phyloP scores from a whole-genome alignment of 176 grass and related monocot genomes.

The Bolboschoenus planiculmis region DNA sequence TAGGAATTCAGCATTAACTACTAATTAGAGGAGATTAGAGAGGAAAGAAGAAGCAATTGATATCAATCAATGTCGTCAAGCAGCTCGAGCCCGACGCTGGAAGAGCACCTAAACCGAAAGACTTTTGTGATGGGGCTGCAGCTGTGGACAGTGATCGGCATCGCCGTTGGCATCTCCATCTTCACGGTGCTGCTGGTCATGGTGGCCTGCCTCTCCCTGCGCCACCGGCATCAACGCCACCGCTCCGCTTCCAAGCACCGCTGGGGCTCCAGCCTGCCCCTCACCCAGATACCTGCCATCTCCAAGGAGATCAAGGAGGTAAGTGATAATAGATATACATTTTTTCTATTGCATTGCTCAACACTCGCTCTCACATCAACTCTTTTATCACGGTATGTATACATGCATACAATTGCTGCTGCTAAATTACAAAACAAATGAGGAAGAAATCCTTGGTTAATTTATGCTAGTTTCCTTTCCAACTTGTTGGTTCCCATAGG shows the following conservation, averaged over 20 bases:
- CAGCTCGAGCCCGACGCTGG: conserved; percentile 49
- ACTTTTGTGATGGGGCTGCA: conserved; percentile 79
- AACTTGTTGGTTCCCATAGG: conserved; percentile 36
- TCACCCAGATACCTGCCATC: conserved; percentile 57
- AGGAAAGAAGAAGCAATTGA: no score
- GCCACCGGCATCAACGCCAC: conserved; percentile 37
- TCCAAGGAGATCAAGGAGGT: conserved; percentile 92
- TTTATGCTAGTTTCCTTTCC: no score
- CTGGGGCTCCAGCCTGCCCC: conserved; percentile 19
- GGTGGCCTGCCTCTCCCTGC: conserved; percentile 54
- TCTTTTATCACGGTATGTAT: conserved; percentile 53
- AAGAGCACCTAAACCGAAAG: conserved; percentile 73
- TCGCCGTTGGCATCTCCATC: conserved; percentile 65
- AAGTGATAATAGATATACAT: no score
- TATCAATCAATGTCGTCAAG: conserved; percentile 36
- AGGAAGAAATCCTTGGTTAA: no score
- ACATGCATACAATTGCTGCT: neutral
- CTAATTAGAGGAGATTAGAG: no score
- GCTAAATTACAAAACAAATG: no score
- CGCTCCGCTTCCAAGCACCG: conserved; percentile 31
- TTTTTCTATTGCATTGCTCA: conserved; percentile 29
- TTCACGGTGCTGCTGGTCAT: conserved; percentile 64
- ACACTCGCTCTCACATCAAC: conserved; percentile 42
- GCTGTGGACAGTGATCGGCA: conserved; percentile 91
- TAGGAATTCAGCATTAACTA: no score